Evolutionary conservation across 495 filamentous ascomycete species (phyloP).

Genomic region (Xylaria castorea): DNA sequence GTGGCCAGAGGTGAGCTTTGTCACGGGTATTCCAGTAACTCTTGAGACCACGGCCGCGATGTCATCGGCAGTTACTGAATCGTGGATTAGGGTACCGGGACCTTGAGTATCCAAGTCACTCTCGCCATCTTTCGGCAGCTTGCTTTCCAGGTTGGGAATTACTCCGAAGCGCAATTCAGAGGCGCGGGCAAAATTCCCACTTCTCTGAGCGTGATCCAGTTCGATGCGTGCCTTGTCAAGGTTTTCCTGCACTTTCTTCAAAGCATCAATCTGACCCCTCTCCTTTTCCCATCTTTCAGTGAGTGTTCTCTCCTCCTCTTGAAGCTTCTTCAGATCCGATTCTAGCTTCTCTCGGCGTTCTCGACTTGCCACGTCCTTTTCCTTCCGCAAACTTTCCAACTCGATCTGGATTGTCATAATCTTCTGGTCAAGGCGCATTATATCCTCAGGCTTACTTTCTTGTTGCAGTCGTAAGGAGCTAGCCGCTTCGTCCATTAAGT

Average conservation of each 20-base stretch:
- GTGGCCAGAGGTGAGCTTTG: slow-evolving; percentile 89
- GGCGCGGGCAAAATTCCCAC: slow-evolving; percentile 89
- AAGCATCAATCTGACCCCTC: slow-evolving; percentile 76
- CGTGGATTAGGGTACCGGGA: slow-evolving; percentile 76
- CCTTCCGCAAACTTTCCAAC: slow-evolving; percentile 92
- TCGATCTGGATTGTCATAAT: slow-evolving; percentile 99
- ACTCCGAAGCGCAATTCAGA: slow-evolving; percentile 85
- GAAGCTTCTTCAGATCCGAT: slow-evolving; percentile 70
- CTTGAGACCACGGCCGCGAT: slow-evolving; percentile 91
- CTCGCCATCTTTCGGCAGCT: slow-evolving; percentile 79
- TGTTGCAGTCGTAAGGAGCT: slow-evolving; percentile 90
- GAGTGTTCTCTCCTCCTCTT: slow-evolving; percentile 70
- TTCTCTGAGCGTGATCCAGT: slow-evolving; percentile 84
- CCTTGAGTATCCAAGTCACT: slow-evolving; percentile 43
- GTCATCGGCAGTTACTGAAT: slow-evolving; percentile 91
- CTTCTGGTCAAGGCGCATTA: slow-evolving; percentile 86
- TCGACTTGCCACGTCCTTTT: slow-evolving; percentile 84
- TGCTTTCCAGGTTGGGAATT: slow-evolving; percentile 80
- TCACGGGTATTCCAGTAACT: slow-evolving; percentile 89
- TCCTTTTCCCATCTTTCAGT: slow-evolving; percentile 91
- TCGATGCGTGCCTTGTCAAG: slow-evolving; percentile 85
- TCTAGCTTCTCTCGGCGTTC: slow-evolving; percentile 90
- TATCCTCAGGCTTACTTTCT: slow-evolving; percentile 94
- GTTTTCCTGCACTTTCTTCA: slow-evolving; percentile 85
- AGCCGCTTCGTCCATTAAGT: slow-evolving; percentile 94